Conservation (phyloP, 768 basidiomycete genomes). For the Roridomyces roridus region DNA sequence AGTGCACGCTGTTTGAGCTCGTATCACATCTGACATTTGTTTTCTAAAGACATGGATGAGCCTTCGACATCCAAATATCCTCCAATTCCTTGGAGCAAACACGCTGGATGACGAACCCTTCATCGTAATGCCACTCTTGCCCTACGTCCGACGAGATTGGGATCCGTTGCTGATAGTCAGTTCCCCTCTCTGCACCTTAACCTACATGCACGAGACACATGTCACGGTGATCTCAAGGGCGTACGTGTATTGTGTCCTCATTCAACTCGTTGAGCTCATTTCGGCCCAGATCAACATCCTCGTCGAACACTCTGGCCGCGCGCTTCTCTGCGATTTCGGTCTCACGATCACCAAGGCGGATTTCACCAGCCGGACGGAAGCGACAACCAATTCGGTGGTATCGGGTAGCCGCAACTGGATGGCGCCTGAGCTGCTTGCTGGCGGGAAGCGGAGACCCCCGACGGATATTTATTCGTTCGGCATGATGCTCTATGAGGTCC, state of each 20-base stretch:
- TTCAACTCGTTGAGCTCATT: not conserved
- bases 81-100: slow-evolving; percentile 37
- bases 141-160: not conserved
- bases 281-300: slow-evolving; percentile 27
- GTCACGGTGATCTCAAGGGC: slow-evolving; percentile 31
- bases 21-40: not conserved
- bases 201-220: slow-evolving; percentile 23
- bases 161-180: not conserved
- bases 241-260: slow-evolving; percentile 1
- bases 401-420: not conserved
- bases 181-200: not conserved
- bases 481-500: slow-evolving; percentile 28
- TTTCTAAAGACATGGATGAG: not conserved
- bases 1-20: not conserved
- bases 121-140: slow-evolving; percentile 1
- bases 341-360: slow-evolving; percentile 32
- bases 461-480: not conserved
- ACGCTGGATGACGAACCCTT: slow-evolving; percentile 5
- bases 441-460: not conserved
- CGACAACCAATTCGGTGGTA: not conserved
- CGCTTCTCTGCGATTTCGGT: slow-evolving; percentile 34
- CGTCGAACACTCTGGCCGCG: slow-evolving; percentile 29
- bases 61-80: slow-evolving; percentile 77
- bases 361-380: not conserved
- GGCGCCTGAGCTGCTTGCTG: not conserved